Percentiles rank a stretch among this genome's conserved stretches.
phyloP scores from a whole-genome alignment of 441 rosid species.

The Syzygium syzygioides region DNA sequence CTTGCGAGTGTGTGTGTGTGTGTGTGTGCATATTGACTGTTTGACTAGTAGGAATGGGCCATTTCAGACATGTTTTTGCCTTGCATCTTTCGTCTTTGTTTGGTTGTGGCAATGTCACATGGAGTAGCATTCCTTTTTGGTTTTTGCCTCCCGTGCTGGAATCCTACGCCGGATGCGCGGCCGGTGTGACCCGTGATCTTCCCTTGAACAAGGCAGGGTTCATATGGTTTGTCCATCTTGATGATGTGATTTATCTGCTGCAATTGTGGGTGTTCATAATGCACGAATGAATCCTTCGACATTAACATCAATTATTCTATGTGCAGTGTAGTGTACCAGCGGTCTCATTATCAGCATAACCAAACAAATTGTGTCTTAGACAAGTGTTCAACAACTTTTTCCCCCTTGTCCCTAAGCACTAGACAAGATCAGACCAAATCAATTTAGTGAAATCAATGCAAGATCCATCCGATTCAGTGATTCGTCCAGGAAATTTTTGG shows the following conservation, averaged over 20 bases:
- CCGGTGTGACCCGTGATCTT: not conserved
- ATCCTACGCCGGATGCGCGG: not conserved
- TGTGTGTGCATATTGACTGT: not conserved
- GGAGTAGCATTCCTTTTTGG: not conserved
- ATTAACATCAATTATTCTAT: not conserved
- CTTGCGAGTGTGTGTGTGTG: not conserved
- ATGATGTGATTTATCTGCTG: not conserved
- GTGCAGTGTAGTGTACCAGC: not conserved
- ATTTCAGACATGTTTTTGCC: not conserved
- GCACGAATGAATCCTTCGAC: not conserved
- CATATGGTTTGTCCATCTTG: not conserved
- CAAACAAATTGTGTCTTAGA: not conserved
- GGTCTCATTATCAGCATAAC: not conserved
- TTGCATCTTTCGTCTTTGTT: not conserved
- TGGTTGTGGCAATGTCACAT: not conserved
- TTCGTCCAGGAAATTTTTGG: not conserved
- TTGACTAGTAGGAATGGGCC: not conserved
- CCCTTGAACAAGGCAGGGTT: not conserved
- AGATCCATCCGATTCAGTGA: not conserved
- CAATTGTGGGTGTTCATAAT: not conserved
- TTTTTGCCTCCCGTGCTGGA: not conserved
- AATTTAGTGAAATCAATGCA: not conserved
- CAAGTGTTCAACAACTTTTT: not conserved
- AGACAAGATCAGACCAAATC: not conserved
- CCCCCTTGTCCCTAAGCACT: not conserved